Evolutionary conservation across 768 basidiomycete species (phyloP).

Genomic region (Tulasnella sp.): DNA sequence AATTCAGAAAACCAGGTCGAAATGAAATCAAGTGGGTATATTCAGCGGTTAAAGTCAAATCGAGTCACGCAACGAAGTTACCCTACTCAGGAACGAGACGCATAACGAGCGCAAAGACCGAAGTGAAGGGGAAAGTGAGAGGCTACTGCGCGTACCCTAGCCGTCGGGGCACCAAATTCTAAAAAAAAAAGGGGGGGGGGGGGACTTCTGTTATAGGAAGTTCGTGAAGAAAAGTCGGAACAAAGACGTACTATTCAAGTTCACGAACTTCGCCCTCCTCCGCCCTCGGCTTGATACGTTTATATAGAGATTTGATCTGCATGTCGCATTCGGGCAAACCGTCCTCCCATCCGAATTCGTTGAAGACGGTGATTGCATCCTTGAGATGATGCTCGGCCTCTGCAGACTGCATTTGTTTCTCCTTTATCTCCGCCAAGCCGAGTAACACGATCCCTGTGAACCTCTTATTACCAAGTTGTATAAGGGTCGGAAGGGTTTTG

Average conservation of each 20-base stretch:
- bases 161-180: too few relatives aligned
- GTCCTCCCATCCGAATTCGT: not conserved
- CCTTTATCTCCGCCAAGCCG: not conserved
- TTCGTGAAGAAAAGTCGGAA: not conserved
- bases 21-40: too few relatives aligned
- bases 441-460: not conserved
- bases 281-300: not conserved
- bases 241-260: not conserved
- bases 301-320: not conserved
- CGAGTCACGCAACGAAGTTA: too few relatives aligned
- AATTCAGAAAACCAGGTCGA: too few relatives aligned
- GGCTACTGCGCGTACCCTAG: too few relatives aligned
- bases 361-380: not conserved
- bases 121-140: too few relatives aligned
- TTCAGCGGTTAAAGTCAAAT: too few relatives aligned
- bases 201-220: not conserved
- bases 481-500: not conserved
- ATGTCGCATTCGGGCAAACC: not conserved
- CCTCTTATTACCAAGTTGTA: not conserved
- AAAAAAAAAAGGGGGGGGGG: too few relatives aligned
- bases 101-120: too few relatives aligned
- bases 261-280: not conserved
- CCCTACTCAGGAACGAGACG: too few relatives aligned
- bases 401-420: not conserved
- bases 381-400: not conserved